These are phyloP conservation scores for Suhomyces bribrorum DNA, from an alignment of 1,139 yeast genomes.

Conservation along the genomic window DNA sequence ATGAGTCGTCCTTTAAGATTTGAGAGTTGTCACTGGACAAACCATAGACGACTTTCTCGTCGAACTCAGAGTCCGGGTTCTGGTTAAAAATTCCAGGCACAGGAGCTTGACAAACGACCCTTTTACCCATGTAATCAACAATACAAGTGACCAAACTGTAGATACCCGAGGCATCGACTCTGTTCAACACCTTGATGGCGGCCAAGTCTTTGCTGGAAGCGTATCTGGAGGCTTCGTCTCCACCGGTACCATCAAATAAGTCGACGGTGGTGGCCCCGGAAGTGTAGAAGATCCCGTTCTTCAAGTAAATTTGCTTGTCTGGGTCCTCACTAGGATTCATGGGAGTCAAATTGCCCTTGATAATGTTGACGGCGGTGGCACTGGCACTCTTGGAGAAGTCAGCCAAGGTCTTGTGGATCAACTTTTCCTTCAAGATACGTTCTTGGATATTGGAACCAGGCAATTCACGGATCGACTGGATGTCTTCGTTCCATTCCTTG, in stretches of 20 bases:
- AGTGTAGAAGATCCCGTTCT: conserved; percentile 86
- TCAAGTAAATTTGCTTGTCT: conserved; percentile 65
- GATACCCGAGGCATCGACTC: conserved; percentile 63
- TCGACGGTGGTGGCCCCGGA: conserved; percentile 59
- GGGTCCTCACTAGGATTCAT: conserved; percentile 72
- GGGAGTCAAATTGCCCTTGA: conserved; percentile 74
- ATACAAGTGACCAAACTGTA: conserved; percentile 76
- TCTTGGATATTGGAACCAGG: conserved; percentile 60
- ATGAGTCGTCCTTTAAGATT: conserved; percentile 50
- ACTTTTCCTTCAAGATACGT: conserved; percentile 73
- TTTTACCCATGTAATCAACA: conserved; percentile 86
- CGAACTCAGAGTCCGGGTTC: conserved; percentile 25
- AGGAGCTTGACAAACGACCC: conserved; percentile 91
- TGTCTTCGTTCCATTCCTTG: conserved; percentile 90
- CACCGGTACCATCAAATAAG: conserved; percentile 70
- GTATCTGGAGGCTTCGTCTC: conserved; percentile 83
- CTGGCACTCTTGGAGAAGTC: conserved; percentile 80
- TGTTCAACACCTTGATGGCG: conserved; percentile 68
- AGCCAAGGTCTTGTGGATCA: conserved; percentile 68
- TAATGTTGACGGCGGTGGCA: conserved; percentile 75
- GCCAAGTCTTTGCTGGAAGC: conserved; percentile 78
- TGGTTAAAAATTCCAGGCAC: conserved; percentile 91
- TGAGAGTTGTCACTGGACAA: conserved; percentile 59
- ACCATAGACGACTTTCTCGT: conserved; percentile 71
- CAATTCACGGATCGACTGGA: conserved; percentile 77